Evolutionary conservation across 179 eudicot species (phyloP).

Genomic region (Gypsophila paniculata): DNA sequence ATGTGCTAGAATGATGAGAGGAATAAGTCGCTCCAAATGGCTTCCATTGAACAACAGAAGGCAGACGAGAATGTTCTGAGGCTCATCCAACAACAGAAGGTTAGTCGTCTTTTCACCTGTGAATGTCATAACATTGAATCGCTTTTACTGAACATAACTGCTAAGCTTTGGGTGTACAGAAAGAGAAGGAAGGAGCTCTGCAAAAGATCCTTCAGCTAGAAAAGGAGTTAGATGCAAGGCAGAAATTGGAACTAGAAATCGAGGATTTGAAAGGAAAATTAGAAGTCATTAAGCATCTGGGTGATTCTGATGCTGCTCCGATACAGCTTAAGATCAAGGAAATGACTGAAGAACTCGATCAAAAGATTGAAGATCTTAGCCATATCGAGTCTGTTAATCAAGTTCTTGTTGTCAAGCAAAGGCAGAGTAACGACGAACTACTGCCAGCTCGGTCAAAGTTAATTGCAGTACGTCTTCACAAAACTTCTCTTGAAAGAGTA

Average conservation of each 20-base stretch:
- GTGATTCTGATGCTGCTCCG: conserved; percentile 60
- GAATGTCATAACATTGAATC: neutral
- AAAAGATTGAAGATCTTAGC: conserved; percentile 46
- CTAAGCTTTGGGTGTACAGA: conserved; percentile 42
- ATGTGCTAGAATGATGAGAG: conserved; percentile 53
- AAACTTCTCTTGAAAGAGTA: neutral
- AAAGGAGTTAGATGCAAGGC: conserved; percentile 65
- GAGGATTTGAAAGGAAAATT: conserved; percentile 75
- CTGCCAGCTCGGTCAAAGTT: conserved; percentile 63
- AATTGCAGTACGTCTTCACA: conserved; percentile 44
- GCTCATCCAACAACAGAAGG: conserved; percentile 85
- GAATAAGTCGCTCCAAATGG: conserved; percentile 60
- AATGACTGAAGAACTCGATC: conserved; percentile 35
- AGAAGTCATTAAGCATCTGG: conserved; percentile 73
- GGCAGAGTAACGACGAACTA: conserved; percentile 76
- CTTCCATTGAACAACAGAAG: conserved; percentile 67
- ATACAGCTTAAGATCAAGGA: conserved; percentile 46
- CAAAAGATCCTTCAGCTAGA: conserved; percentile 59
- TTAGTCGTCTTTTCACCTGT: conserved; percentile 21
- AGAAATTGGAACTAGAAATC: conserved; percentile 73
- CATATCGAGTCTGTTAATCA: conserved; percentile 48
- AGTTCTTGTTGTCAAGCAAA: conserved; percentile 50
- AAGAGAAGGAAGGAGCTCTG: conserved; percentile 70
- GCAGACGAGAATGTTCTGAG: conserved; percentile 75
- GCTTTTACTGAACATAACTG: neutral